Evolutionary conservation across 2,329 filamentous ascomycete genomes (phyloP).

Genomic region (Exutisphaerella laricina): DNA sequence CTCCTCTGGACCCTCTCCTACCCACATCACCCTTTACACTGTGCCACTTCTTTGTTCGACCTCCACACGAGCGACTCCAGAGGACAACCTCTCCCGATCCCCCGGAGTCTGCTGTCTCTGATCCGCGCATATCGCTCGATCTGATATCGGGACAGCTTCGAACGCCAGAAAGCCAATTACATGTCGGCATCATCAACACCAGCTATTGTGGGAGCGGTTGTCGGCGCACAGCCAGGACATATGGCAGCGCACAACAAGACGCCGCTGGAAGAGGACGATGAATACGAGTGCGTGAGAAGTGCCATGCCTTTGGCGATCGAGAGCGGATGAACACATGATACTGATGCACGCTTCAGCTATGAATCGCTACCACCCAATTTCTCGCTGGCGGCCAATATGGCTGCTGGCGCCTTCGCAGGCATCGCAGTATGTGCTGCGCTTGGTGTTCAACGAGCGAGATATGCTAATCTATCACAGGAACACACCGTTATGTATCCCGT

Average conservation of each 20-base stretch:
- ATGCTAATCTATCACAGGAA: too few relatives aligned
- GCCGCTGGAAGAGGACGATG: constrained; percentile 30
- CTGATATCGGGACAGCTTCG: not conserved
- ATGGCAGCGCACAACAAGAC: constrained; percentile 32
- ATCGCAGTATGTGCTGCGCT: constrained; percentile 68
- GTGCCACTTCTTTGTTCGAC: not conserved
- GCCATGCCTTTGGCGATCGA: too few relatives aligned
- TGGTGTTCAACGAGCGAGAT: too few relatives aligned
- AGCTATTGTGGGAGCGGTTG: constrained; percentile 17
- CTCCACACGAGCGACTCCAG: not conserved
- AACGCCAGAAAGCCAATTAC: constrained; percentile 6
- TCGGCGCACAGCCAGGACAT: constrained; percentile 11
- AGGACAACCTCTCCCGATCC: not conserved
- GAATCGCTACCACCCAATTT: constrained; percentile 93
- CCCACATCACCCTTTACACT: not conserved
- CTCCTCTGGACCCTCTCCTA: too few relatives aligned
- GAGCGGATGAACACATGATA: constrained; percentile 1
- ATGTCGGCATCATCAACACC: constrained; percentile 19
- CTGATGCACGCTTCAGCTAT: constrained; percentile 54
- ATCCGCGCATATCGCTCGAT: not conserved
- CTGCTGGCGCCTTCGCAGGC: constrained; percentile 91
- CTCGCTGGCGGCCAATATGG: constrained; percentile 89
- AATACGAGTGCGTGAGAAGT: constrained; percentile 34
- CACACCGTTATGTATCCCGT: constrained; percentile 99
- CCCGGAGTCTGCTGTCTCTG: not conserved